Base-by-base conservation (phyloP, 2,329 filamentous ascomycete species). In the Aspergillus melleus region DNA sequence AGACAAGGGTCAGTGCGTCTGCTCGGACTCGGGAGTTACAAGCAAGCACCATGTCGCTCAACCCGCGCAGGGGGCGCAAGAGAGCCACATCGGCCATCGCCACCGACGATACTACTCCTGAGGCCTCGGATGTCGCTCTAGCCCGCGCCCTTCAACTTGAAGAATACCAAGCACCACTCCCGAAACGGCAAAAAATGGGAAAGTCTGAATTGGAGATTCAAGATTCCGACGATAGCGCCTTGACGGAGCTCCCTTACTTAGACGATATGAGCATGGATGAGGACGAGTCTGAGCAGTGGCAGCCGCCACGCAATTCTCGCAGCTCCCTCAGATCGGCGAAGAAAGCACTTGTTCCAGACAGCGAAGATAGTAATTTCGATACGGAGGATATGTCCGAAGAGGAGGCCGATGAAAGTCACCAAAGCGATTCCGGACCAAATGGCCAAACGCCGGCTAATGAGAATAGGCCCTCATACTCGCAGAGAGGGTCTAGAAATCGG, bases 61-160 rank as follows among this genome's bases (percentile, higher is more conserved):
- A 57, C 47, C 32, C 59, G 19, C 58, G 64, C 29, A 66, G 63
- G 49, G 72, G 82, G 63, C 70, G 76, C 55, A 83, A 84, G 72
- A 74, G 79, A 52, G 61, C 77, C 57, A 70, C 77, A 32, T 74
- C 80, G 54, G 77, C 76, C n/a, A 74, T 83, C 61, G 70, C 74
- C 53, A 74, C 78, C 1, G 74, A 78, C 49, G 67, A 70, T 6
- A 64, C 71, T 0, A 68, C 73, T 29, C 44, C 58, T 16, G 72
- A 77, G 46, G 75, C 76, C 36, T 69, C 72, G 1, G 80, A 83
- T 67, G 84, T 81, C 12, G 78, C 81, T 50, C 71, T 90, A 44
- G 87, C 87, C 36, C 75, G 80, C 49, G 76, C 76, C 47, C 75
- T 90, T 54, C 87, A 89, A 66, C 76, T 83, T 30, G 79, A 86